These are phyloP conservation scores for Zalaria obscura DNA, from an alignment of 2,329 filamentous ascomycete species.

Conservation along the genomic window DNA sequence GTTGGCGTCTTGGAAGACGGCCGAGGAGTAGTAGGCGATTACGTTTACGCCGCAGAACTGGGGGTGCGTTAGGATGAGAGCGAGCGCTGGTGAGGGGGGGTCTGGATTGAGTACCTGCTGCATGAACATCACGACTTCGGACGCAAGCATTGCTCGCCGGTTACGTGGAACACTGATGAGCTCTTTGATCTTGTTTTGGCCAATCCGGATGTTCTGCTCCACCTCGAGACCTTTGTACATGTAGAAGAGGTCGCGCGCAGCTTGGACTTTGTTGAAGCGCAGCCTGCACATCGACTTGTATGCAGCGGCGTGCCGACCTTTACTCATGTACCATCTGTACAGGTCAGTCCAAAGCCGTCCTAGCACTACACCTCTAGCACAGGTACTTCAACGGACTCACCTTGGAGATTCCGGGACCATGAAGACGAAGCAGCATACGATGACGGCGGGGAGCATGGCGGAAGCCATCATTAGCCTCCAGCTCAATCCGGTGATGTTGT, in stretches of 20 bases:
- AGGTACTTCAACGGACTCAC: slow-evolving; percentile 2
- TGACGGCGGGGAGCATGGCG: slow-evolving; percentile 35
- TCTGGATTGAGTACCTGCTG: slow-evolving; percentile 1
- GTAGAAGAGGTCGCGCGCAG: slow-evolving; percentile 18
- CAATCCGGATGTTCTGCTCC: slow-evolving; percentile 7
- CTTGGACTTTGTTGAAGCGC: slow-evolving; percentile 14
- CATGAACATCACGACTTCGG: slow-evolving; percentile 14
- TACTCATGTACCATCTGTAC: slow-evolving; percentile 34
- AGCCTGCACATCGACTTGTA: slow-evolving; percentile 31
- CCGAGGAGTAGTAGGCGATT: slow-evolving; percentile 19
- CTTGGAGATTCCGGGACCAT: slow-evolving; percentile 14
- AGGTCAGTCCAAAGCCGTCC: slow-evolving; percentile 24
- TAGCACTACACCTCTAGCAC: slow-evolving; percentile 8
- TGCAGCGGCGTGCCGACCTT: slow-evolving; percentile 21
- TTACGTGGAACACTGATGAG: slow-evolving; percentile 24
- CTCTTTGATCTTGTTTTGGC: slow-evolving; percentile 11
- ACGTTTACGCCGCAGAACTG: slow-evolving; percentile 7
- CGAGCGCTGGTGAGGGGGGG: neutral
- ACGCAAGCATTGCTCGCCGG: slow-evolving; percentile 27
- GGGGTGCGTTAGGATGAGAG: neutral
- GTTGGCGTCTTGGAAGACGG: slow-evolving; percentile 22
- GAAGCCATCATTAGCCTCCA: slow-evolving; percentile 60
- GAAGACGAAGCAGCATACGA: slow-evolving; percentile 18
- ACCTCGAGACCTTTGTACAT: slow-evolving; percentile 1
- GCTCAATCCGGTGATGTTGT: slow-evolving; percentile 28